Conservation (phyloP, 768 basidiomycete genomes). For the Leccinum rimulosum region DNA sequence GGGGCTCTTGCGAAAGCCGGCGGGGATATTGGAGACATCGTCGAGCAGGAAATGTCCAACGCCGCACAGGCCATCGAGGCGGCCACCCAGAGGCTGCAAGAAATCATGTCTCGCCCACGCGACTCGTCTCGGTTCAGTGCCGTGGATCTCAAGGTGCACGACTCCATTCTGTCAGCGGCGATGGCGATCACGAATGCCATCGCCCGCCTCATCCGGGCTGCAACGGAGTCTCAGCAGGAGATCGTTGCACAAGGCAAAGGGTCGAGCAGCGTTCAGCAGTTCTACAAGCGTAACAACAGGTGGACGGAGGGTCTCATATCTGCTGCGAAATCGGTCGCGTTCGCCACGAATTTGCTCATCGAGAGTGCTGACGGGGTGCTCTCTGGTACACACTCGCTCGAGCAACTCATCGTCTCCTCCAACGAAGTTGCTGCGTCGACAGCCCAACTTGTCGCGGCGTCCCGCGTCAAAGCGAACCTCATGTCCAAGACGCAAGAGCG, state of each 20-base stretch:
- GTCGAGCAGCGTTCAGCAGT: conserved; percentile 88
- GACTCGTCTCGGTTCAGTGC: conserved; percentile 86
- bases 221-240: conserved; percentile 97
- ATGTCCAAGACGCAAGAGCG: conserved; percentile 99
- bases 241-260: conserved; percentile 96
- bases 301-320: conserved; percentile 99
- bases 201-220: conserved; percentile 90
- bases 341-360: conserved; percentile 92
- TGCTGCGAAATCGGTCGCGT: conserved; percentile 96
- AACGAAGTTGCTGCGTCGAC: conserved; percentile 98
- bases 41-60: conserved; percentile 93
- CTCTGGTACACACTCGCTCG: conserved; percentile 93
- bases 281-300: conserved; percentile 99
- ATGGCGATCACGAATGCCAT: conserved; percentile 96
- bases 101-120: conserved; percentile 87
- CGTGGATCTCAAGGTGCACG: conserved; percentile 94
- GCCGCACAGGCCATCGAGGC: conserved; percentile 92
- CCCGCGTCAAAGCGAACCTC: conserved; percentile 94
- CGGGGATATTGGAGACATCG: conserved; percentile 93
- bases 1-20: conserved; percentile 71
- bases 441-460: conserved; percentile 97
- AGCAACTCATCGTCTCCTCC: conserved; percentile 99
- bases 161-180: conserved; percentile 91
- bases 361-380: conserved; percentile 98
- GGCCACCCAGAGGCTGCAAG: conserved; percentile 86